phyloP scores from a whole-genome alignment of 805 yeast species.

The Cyberlindnera xylosilytica region DNA sequence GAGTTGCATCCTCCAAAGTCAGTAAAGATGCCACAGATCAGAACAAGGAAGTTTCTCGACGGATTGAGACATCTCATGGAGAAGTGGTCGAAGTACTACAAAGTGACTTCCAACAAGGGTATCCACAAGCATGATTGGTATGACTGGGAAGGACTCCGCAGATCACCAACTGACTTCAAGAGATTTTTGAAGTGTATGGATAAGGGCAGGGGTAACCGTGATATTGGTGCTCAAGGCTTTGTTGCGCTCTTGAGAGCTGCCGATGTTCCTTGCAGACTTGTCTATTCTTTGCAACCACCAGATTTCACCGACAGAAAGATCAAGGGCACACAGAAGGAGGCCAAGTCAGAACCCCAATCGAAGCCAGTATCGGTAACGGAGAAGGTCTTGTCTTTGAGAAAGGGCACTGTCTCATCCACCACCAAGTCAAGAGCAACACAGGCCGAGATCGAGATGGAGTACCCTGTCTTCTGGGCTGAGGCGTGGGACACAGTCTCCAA shows the following conservation, averaged over 20 bases:
- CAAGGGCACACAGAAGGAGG: constrained; percentile 1
- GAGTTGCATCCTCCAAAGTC: constrained; percentile 49
- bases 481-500: constrained; percentile 78
- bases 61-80: constrained; percentile 67
- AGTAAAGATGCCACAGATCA: constrained; percentile 33
- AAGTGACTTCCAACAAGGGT: constrained; percentile 39
- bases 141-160: constrained; percentile 20
- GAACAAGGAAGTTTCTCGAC: constrained; percentile 69
- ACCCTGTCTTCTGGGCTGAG: constrained; percentile 90
- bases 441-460: constrained; percentile 31
- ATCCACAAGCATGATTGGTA: constrained; percentile 45
- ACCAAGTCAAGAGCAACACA: constrained; percentile 13
- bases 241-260: constrained; percentile 70
- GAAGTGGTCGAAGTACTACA: constrained; percentile 56
- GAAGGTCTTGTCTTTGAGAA: constrained; percentile 21
- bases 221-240: constrained; percentile 84
- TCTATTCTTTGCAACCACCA: constrained; percentile 86
- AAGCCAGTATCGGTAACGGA: constrained; percentile 12
- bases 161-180: constrained; percentile 27
- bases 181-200: constrained; percentile 43
- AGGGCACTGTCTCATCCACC: constrained; percentile 10
- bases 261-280: constrained; percentile 68
- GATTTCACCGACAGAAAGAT: constrained; percentile 53
- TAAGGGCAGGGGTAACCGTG: constrained; percentile 64
- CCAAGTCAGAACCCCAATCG: not conserved